A percentile compares a stretch with the other conserved stretches of the same genome.
Evolutionary conservation across 2,329 filamentous ascomycete species (phyloP).

Genomic region (Colletotrichum siamense): DNA sequence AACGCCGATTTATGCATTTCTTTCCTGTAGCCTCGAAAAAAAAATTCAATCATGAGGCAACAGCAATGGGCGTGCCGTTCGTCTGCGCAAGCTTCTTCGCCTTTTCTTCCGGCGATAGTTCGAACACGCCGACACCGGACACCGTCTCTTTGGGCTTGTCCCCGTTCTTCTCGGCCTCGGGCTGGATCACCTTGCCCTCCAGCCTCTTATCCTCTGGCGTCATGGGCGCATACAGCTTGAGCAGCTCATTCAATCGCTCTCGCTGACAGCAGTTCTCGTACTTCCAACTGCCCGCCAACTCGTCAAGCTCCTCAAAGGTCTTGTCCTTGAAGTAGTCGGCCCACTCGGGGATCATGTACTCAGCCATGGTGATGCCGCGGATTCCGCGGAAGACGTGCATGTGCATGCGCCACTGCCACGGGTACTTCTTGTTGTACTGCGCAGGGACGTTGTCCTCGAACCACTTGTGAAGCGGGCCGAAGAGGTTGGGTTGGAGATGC

Average conservation of each 20-base stretch:
- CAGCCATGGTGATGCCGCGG: constrained; percentile 37
- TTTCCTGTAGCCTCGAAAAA: no score
- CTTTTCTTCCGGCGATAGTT: constrained; percentile 31
- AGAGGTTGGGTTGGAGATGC: constrained; percentile 34
- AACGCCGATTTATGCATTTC: constrained; percentile 4
- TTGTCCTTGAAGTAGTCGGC: constrained; percentile 48
- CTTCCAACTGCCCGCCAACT: constrained; percentile 51
- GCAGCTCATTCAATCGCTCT: constrained; percentile 47
- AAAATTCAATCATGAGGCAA: not conserved
- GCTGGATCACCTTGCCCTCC: constrained; percentile 31
- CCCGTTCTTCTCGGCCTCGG: not conserved
- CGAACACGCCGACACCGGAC: constrained; percentile 33
- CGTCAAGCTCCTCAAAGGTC: constrained; percentile 48
- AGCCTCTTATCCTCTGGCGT: constrained; percentile 24
- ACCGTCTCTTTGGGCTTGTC: constrained; percentile 23
- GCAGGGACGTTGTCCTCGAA: constrained; percentile 26
- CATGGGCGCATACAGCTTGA: constrained; percentile 28
- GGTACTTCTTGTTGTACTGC: constrained; percentile 27
- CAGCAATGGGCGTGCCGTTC: not conserved
- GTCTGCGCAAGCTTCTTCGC: constrained; percentile 15
- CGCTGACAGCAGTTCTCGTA: constrained; percentile 57
- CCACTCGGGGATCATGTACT: constrained; percentile 51
- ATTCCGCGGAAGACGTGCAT: constrained; percentile 29
- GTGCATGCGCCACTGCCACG: constrained; percentile 29
- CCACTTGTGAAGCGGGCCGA: constrained; percentile 26